Base-by-base conservation (phyloP, 208 protist genomes). In the Leishmania aethiopica region DNA sequence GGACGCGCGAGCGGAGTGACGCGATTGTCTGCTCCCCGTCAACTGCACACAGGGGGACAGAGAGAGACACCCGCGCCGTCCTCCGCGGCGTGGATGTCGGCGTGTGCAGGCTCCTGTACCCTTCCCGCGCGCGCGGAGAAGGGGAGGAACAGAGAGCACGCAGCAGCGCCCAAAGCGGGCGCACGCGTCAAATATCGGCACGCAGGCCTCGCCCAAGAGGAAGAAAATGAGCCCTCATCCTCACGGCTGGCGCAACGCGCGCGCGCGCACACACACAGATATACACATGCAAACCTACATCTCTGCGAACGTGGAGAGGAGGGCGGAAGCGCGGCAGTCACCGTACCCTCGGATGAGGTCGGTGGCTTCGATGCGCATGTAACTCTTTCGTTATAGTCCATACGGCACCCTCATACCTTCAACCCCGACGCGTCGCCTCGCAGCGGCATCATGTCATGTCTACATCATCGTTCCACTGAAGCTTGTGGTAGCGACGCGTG, bases 401-500 rank as follows among this genome's bases (percentile, higher is more conserved):
- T 45, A 13, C 42, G 40, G 19, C 1, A 3, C 45, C 40, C 69
- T 47, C 37, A 10, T 0, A 6, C 6, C 37, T 19, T 28, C 11
- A 42, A 32, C 42, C 25, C 3, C 28, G 28, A 49, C 28, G 32
- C 47, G 15, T 32, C 72, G 19, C 17, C 72, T 35, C 32, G n/a
- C 49, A 76, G 49, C 49, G 51, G 49, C n/a, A 45, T 76, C 40
- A 78, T 35, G 17, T n/a, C 32, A 51, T 28, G 75, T 64, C 55
- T 17, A 67, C 55, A 69, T 82, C 82, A 66, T 86, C 83, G 28
- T 83, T 62, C 83, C 83, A 86, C 32, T 72, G 78, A 51, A 86
- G 57, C 47, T 77, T 82, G 47, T 86, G 83, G 75, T 73, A 86
- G 62, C 83, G 83, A 1, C 83, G 83, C 5, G 78, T 86, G 53